A percentile compares a stretch with the other conserved stretches of the same genome.
Evolutionary conservation across 2,329 filamentous ascomycete genomes (phyloP).

Genomic region (Cladophialophora bantiana): DNA sequence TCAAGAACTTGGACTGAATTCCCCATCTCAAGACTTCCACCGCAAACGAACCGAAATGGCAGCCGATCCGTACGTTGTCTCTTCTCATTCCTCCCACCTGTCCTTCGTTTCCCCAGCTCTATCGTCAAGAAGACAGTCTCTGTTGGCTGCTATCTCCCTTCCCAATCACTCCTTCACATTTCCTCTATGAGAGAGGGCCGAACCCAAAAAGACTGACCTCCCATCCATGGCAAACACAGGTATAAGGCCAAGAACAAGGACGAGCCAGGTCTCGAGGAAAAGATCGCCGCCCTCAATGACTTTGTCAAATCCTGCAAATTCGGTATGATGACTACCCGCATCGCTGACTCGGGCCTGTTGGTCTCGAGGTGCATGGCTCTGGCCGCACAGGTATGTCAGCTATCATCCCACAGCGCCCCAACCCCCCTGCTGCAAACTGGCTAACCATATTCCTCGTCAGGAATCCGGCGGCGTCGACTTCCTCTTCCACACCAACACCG

Average conservation of each 20-base stretch:
- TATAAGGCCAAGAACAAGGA: conserved; percentile 80
- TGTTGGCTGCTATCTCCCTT: background rate
- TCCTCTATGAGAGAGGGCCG: background rate
- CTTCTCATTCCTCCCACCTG: conserved; percentile 6
- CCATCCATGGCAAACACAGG: conserved; percentile 58
- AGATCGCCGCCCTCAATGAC: conserved; percentile 73
- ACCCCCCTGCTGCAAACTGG: background rate
- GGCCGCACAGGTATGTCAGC: conserved; percentile 69
- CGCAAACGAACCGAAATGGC: conserved; percentile 27
- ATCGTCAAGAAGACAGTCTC: background rate
- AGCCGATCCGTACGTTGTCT: conserved; percentile 27
- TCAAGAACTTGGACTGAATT: background rate
- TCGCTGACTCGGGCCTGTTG: conserved; percentile 68
- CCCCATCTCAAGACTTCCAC: background rate
- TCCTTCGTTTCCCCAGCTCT: background rate
- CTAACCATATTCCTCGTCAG: conserved; percentile 51
- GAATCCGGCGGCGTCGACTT: conserved; percentile 80
- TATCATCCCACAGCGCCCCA: too few species aligned
- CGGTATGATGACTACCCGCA: conserved; percentile 85
- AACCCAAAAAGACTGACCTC: background rate
- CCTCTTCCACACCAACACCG: conserved; percentile 90
- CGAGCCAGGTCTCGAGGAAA: conserved; percentile 74
- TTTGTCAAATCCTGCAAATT: conserved; percentile 81
- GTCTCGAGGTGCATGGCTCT: conserved; percentile 87
- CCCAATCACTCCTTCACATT: background rate